phyloP scores from a whole-genome alignment of 192 early-diverging fungal species.

The Linnemannia hyalina region DNA sequence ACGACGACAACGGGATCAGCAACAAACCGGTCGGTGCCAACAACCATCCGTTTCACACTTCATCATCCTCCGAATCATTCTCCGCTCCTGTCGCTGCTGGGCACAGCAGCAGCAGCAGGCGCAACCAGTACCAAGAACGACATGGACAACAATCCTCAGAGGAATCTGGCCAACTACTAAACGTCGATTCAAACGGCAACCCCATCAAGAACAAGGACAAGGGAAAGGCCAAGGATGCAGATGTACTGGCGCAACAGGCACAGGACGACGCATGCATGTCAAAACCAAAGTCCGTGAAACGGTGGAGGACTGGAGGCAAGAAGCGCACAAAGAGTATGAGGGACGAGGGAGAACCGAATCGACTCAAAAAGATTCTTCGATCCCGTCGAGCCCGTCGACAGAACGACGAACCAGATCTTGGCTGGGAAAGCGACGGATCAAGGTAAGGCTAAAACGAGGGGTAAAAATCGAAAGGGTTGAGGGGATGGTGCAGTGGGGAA shows the following conservation, averaged over 20 bases:
- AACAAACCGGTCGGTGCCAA: neutral
- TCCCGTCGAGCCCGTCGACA: neutral
- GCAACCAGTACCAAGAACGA: neutral
- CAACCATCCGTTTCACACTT: neutral
- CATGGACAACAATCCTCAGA: neutral
- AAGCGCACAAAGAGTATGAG: constrained; percentile 42
- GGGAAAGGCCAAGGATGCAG: constrained; percentile 11
- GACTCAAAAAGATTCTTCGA: constrained; percentile 33
- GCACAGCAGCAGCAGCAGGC: neutral
- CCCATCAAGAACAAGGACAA: constrained; percentile 19
- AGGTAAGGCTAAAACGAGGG: neutral
- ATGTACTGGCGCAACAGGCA: neutral
- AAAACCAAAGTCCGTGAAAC: neutral
- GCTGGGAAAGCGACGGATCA: constrained; percentile 41
- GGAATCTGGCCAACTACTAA: constrained; percentile 14
- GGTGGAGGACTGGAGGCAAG: constrained; percentile 8
- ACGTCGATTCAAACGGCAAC: neutral
- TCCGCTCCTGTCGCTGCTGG: constrained; percentile 9
- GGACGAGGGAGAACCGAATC: constrained; percentile 36
- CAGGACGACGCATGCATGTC: neutral
- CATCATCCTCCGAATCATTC: constrained; percentile 40
- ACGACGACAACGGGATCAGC: constrained; percentile 1
- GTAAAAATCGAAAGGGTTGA: neutral
- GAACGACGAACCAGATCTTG: constrained; percentile 28
- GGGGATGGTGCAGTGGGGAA: neutral